Conservation (phyloP, 495 filamentous ascomycete genomes). For the Sabuloglossum arenarium region DNA sequence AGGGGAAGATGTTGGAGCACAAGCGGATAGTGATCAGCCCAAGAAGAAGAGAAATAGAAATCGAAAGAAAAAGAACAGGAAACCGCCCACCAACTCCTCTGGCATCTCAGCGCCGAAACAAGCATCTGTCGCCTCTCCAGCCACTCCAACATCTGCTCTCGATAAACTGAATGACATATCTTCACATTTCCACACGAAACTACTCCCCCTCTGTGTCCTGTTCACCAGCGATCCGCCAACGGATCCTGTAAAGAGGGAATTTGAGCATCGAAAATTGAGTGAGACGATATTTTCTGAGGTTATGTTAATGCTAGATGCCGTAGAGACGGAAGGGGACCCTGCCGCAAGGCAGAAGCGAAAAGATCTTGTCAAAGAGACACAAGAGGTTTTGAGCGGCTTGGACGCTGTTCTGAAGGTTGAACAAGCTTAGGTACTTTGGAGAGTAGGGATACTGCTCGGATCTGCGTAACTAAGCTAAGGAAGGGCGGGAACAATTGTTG, state of each 20-base stretch:
- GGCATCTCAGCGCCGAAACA: slow-evolving; percentile 10
- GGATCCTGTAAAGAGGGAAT: slow-evolving; percentile 48
- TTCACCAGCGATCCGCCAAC: slow-evolving; percentile 45
- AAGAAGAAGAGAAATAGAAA: slow-evolving; percentile 22
- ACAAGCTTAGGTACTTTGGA: not conserved
- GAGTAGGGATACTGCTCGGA: no score
- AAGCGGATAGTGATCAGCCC: slow-evolving; percentile 16
- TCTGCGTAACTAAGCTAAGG: no score
- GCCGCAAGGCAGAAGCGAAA: slow-evolving; percentile 44
- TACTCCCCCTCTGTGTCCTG: slow-evolving; percentile 42
- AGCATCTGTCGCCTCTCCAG: slow-evolving; percentile 12
- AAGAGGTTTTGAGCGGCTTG: slow-evolving; percentile 38
- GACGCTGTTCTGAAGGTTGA: slow-evolving; percentile 23
- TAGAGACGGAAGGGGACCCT: slow-evolving; percentile 49
- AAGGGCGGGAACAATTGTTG: no score
- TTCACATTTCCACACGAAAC: slow-evolving; percentile 38
- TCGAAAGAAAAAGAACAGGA: slow-evolving; percentile 23
- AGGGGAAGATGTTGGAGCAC: slow-evolving; percentile 10
- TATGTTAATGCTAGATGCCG: slow-evolving; percentile 64
- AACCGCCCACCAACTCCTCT: slow-evolving; percentile 12
- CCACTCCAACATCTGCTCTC: slow-evolving; percentile 30
- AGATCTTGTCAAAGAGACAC: slow-evolving; percentile 56
- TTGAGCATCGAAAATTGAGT: slow-evolving; percentile 58
- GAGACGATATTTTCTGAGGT: slow-evolving; percentile 74
- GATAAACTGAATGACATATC: slow-evolving; percentile 56